These are phyloP conservation scores for Alloteropsis semialata DNA, from an alignment of 176 grass and related monocot genomes.

Conservation along the genomic window DNA sequence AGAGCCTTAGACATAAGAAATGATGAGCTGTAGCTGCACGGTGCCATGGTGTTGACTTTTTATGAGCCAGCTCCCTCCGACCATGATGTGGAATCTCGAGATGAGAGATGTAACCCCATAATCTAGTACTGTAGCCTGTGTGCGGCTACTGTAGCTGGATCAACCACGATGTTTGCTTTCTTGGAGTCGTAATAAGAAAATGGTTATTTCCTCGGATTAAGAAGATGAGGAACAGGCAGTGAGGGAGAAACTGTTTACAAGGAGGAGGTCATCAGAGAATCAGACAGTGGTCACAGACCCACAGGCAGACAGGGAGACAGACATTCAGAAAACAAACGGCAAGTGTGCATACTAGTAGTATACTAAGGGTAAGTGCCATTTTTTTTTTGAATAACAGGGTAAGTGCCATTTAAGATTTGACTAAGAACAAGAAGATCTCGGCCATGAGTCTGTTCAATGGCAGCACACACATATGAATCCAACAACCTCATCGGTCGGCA, in stretches of 20 bases:
- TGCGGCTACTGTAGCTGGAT: not conserved
- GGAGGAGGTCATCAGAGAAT: not conserved
- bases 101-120: not conserved
- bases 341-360: not conserved
- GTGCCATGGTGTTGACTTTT: slow-evolving; percentile 21
- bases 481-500: not conserved
- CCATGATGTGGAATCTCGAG: slow-evolving; percentile 16
- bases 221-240: not conserved
- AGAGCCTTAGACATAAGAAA: not conserved
- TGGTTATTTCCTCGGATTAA: not conserved
- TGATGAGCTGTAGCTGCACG: slow-evolving; percentile 22
- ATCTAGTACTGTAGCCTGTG: not conserved
- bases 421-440: not conserved
- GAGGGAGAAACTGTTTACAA: not conserved
- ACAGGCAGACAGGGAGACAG: slow-evolving; percentile 13
- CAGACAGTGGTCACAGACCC: slow-evolving; percentile 11
- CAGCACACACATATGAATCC: not conserved
- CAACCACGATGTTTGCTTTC: not conserved
- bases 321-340: not conserved
- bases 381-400: too few species aligned
- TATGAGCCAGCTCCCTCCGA: not conserved
- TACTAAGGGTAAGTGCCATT: not conserved
- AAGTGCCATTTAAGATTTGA: not conserved
- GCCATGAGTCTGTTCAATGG: not conserved
- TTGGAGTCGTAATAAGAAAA: not conserved